phyloP scores from a whole-genome alignment of 2,329 filamentous ascomycete genomes.

The Monosporascus cannonballus region DNA sequence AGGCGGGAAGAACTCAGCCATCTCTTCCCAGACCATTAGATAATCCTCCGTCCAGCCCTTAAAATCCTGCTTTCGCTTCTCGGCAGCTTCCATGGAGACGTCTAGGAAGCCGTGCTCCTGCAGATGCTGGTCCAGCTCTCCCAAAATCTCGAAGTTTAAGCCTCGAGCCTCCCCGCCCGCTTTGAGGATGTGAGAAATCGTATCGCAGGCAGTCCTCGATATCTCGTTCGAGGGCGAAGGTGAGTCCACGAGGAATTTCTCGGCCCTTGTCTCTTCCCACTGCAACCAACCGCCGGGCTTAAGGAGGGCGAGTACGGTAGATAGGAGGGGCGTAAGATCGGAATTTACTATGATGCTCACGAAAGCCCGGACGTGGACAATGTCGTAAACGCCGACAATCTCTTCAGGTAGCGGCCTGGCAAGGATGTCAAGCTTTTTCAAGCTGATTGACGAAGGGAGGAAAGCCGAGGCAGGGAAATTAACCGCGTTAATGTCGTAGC shows the following conservation, averaged over 20 bases:
- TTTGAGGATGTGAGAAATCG: slow-evolving; percentile 6
- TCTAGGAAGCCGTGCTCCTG: slow-evolving; percentile 7
- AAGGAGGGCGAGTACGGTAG: slow-evolving; percentile 7
- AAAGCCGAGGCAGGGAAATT: slow-evolving; percentile 11
- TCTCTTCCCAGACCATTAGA: slow-evolving; percentile 20
- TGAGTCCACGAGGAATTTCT: slow-evolving; percentile 9
- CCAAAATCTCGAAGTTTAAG: slow-evolving; percentile 3
- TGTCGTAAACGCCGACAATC: slow-evolving; percentile 13
- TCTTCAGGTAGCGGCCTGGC: slow-evolving; percentile 7
- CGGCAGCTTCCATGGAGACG: background rate
- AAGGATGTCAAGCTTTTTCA: slow-evolving; percentile 14
- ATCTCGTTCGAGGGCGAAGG: slow-evolving; percentile 3
- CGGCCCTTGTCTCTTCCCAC: slow-evolving; percentile 16
- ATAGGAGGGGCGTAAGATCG: slow-evolving; percentile 8
- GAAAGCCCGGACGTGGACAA: slow-evolving; percentile 18
- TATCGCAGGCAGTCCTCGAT: slow-evolving; percentile 8
- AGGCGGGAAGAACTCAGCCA: slow-evolving; percentile 12
- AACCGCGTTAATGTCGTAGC: slow-evolving; percentile 17
- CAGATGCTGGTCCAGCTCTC: slow-evolving; percentile 6
- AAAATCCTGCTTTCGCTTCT: slow-evolving; percentile 9
- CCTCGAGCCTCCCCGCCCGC: slow-evolving; percentile 5
- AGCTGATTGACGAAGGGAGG: slow-evolving; percentile 9
- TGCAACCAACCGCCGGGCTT: slow-evolving; percentile 20
- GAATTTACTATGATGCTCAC: slow-evolving; percentile 8
- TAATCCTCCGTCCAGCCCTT: slow-evolving; percentile 22